Conservation (phyloP, 495 filamentous ascomycete species). For the Acidiella bohemica region DNA sequence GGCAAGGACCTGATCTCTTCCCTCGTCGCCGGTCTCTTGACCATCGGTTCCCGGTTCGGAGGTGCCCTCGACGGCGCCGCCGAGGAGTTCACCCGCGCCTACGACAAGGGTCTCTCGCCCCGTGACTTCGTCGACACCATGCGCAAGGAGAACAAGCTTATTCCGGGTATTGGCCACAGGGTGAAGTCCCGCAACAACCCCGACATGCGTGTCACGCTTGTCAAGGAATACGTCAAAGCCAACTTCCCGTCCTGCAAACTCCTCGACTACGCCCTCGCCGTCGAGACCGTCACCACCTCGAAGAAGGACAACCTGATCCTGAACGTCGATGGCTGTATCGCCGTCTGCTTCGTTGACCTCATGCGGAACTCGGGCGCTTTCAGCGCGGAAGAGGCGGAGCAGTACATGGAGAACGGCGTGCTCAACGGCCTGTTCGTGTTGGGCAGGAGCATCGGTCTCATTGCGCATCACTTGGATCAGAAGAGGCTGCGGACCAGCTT, state of each 20-base stretch:
- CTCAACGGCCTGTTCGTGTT: constrained; percentile 98
- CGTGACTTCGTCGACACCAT: constrained; percentile 98
- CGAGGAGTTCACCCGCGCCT: constrained; percentile 96
- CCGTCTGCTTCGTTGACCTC: constrained; percentile 96
- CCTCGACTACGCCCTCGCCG: constrained; percentile 94
- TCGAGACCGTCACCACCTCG: constrained; percentile 94
- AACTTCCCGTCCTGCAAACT: constrained; percentile 94
- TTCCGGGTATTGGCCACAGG: constrained; percentile 96
- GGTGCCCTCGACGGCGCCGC: constrained; percentile 95
- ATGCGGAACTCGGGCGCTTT: constrained; percentile 97
- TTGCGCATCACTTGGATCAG: constrained; percentile 98
- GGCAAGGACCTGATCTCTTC: constrained; percentile 96
- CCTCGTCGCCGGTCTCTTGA: constrained; percentile 89
- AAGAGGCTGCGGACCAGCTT: constrained; percentile 95
- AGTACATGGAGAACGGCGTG: constrained; percentile 86
- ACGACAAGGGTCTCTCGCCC: constrained; percentile 93
- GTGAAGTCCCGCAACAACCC: constrained; percentile 99
- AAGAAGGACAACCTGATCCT: constrained; percentile 99
- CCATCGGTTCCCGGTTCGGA: constrained; percentile 95
- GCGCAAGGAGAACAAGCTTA: constrained; percentile 99
- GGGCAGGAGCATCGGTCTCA: constrained; percentile 89
- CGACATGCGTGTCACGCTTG: constrained; percentile 96
- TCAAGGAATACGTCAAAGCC: constrained; percentile 96
- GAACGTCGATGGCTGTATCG: constrained; percentile 95
- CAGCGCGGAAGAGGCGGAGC: constrained; percentile 65